Conservation (phyloP, 495 filamentous ascomycete genomes). For the Oidiodendron maius region DNA sequence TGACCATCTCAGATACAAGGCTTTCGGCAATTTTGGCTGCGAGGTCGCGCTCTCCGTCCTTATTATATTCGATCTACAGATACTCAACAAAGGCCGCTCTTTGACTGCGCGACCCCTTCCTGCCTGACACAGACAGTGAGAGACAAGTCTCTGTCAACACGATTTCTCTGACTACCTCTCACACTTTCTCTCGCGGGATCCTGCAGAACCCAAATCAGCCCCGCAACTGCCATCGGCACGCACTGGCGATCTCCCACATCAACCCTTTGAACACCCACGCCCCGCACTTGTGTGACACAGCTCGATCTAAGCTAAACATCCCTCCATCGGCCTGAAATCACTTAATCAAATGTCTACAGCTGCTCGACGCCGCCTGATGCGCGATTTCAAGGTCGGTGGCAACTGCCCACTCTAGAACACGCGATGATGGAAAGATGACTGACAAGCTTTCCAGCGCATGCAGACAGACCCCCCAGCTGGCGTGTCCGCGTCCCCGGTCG, state of each 20-base stretch:
- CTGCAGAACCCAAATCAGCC: conserved; percentile 3
- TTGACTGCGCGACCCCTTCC: too few relatives aligned
- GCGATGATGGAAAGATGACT: conserved; percentile 14
- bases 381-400: conserved; percentile 87
- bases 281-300: neutral
- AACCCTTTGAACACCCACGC: neutral
- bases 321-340: neutral
- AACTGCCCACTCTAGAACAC: conserved; percentile 3
- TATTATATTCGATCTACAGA: too few relatives aligned
- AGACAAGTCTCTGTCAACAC: too few relatives aligned
- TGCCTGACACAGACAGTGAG: too few relatives aligned
- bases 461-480: conserved; percentile 97
- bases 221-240: neutral
- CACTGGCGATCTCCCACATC: neutral
- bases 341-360: conserved; percentile 74
- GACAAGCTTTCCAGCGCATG: conserved; percentile 67
- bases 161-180: too few relatives aligned
- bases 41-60: too few relatives aligned
- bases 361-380: conserved; percentile 91
- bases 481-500: conserved; percentile 92
- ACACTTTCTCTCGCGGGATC: conserved; percentile 3
- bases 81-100: too few relatives aligned
- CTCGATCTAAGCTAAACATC: neutral
- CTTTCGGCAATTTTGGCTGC: too few relatives aligned
- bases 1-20: too few relatives aligned